Percentiles rank a stretch among this genome's conserved stretches.
phyloP scores from a whole-genome alignment of 169 alveolate species.

The Babesia caballi region DNA sequence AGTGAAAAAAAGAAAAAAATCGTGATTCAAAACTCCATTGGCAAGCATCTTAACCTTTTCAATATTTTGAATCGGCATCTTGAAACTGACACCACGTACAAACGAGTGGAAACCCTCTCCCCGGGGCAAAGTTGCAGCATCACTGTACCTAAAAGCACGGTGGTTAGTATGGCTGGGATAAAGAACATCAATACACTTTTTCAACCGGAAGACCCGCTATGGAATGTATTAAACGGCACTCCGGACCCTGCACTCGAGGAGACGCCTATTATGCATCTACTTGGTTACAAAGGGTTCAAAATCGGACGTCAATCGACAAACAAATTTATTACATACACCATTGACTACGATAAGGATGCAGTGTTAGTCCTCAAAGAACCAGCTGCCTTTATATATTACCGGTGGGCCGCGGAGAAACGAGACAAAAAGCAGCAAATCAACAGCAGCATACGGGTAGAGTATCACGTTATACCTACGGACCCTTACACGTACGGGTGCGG shows the following conservation, averaged over 20 bases:
- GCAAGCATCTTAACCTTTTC: too few species aligned
- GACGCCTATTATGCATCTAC: not conserved
- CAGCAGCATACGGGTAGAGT: not conserved
- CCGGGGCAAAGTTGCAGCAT: not conserved
- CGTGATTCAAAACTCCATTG: not conserved
- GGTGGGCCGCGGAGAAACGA: not conserved
- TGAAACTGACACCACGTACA: too few species aligned
- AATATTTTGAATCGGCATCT: too few species aligned
- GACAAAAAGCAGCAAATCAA: too few species aligned
- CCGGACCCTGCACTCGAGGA: not conserved
- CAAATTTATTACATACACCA: not conserved
- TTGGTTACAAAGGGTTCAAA: slow-evolving; percentile 1
- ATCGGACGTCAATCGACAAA: not conserved
- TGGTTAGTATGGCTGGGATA: not conserved
- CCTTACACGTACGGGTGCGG: slow-evolving; percentile 68
- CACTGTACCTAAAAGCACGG: not conserved
- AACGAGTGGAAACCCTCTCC: too few species aligned
- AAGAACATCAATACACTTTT: too few species aligned
- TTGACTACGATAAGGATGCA: slow-evolving; percentile 14
- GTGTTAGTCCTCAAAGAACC: slow-evolving; percentile 12
- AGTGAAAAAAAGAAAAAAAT: not conserved
- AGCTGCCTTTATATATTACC: not conserved
- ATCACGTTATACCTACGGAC: slow-evolving; percentile 43
- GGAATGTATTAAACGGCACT: not conserved
- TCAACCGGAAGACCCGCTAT: not conserved